Evolutionary conservation across 805 yeast genomes (phyloP).

Genomic region (Schwanniomyces sp.): DNA sequence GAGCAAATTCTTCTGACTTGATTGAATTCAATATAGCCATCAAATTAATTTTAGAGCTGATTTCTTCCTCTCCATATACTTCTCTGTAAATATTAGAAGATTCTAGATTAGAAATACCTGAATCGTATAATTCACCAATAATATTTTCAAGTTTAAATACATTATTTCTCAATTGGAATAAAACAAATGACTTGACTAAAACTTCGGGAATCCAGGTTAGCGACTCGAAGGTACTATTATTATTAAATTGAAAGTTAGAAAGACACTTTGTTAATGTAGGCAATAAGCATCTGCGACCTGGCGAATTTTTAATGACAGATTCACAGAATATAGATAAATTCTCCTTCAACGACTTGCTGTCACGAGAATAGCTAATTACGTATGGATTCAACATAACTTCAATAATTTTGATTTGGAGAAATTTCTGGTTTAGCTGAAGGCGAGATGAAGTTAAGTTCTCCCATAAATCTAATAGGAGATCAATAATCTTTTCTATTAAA

Average conservation of each 20-base stretch:
- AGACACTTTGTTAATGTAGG: slow-evolving; percentile 56
- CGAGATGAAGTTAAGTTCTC: slow-evolving; percentile 54
- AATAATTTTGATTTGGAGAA: slow-evolving; percentile 59
- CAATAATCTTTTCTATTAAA: slow-evolving; percentile 20
- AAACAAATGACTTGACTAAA: slow-evolving; percentile 44
- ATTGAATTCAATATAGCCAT: slow-evolving; percentile 45
- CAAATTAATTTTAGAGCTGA: slow-evolving; percentile 50
- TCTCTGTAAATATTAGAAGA: slow-evolving; percentile 36
- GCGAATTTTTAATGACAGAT: slow-evolving; percentile 48
- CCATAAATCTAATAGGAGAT: slow-evolving; percentile 54
- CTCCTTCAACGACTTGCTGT: slow-evolving; percentile 22
- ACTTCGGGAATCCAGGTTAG: slow-evolving; percentile 52
- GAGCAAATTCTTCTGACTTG: slow-evolving; percentile 26
- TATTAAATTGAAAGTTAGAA: slow-evolving; percentile 39
- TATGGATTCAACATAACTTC: slow-evolving; percentile 44
- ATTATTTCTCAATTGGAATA: slow-evolving; percentile 55
- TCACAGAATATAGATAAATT: slow-evolving; percentile 33
- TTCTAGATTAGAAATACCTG: slow-evolving; percentile 27
- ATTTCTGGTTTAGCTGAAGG: slow-evolving; percentile 62
- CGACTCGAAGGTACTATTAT: slow-evolving; percentile 34
- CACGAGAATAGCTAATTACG: slow-evolving; percentile 38
- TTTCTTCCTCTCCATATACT: slow-evolving; percentile 60
- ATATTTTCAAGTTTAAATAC: slow-evolving; percentile 60
- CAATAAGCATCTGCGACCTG: slow-evolving; percentile 66
- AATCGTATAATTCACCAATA: slow-evolving; percentile 54